Evolutionary conservation across 257 asterid species (phyloP).

Genomic region (Nicotiana tabacum): DNA sequence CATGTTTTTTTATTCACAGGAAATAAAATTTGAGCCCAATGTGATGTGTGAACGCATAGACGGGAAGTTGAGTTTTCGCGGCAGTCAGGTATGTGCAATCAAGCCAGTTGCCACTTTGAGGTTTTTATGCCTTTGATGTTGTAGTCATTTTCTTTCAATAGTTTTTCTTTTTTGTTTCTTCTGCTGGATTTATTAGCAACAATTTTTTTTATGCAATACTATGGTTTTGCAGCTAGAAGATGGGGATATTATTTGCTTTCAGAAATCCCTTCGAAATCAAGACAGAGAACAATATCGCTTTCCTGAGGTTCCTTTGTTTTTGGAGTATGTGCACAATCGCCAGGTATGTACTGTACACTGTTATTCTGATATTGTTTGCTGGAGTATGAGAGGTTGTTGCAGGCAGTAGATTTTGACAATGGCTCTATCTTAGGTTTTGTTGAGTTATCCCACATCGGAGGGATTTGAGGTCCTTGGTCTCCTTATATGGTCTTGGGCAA

Average conservation of each 20-base stretch:
- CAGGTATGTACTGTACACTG: slow-evolving; percentile 38
- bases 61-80: slow-evolving; percentile 47
- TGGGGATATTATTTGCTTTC: slow-evolving; percentile 79
- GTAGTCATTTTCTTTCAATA: neutral
- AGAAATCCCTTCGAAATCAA: slow-evolving; percentile 45
- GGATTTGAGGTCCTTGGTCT: too few relatives aligned
- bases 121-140: neutral
- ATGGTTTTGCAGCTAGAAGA: slow-evolving; percentile 57
- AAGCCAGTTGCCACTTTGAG: neutral
- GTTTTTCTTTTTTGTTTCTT: neutral
- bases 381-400: slow-evolving; percentile 5
- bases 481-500: too few relatives aligned
- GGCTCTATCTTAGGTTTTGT: neutral
- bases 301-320: slow-evolving; percentile 65
- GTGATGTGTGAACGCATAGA: slow-evolving; percentile 75
- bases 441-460: too few relatives aligned
- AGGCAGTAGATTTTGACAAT: neutral
- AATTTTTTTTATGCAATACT: slow-evolving; percentile 5
- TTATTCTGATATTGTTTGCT: slow-evolving; percentile 2
- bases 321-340: slow-evolving; percentile 73
- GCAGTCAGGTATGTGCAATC: slow-evolving; percentile 45
- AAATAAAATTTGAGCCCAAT: slow-evolving; percentile 71
- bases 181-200: neutral
- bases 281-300: slow-evolving; percentile 44
- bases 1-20: slow-evolving; percentile 34